These are phyloP conservation scores for Penicillium sp. DNA, from an alignment of 2,329 filamentous ascomycete species.

Conservation along the genomic window DNA sequence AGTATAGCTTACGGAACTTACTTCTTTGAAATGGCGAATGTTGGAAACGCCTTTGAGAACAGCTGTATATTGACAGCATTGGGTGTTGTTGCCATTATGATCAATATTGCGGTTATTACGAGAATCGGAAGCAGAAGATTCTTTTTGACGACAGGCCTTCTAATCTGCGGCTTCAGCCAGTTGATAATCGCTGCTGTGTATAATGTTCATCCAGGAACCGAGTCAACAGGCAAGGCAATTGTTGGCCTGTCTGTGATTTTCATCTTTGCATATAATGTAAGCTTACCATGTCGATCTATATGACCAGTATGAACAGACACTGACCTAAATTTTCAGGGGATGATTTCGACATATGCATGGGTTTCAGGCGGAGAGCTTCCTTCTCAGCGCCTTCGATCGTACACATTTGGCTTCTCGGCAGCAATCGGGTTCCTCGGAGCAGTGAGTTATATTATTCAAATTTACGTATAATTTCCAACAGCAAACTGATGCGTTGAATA, in stretches of 20 bases:
- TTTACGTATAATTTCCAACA: no score
- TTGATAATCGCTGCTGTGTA: slow-evolving; percentile 60
- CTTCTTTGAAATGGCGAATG: slow-evolving; percentile 64
- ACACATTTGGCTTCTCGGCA: slow-evolving; percentile 61
- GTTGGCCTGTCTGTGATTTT: slow-evolving; percentile 60
- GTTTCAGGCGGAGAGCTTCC: slow-evolving; percentile 61
- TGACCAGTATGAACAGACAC: background rate
- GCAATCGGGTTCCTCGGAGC: slow-evolving; percentile 60
- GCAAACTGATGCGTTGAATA: background rate
- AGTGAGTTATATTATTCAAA: slow-evolving; percentile 19
- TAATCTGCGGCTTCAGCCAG: slow-evolving; percentile 59
- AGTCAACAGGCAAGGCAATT: slow-evolving; percentile 43
- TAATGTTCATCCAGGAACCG: slow-evolving; percentile 44
- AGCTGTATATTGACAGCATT: slow-evolving; percentile 59
- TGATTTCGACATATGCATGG: slow-evolving; percentile 62
- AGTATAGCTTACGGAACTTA: slow-evolving; percentile 59
- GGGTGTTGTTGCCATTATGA: slow-evolving; percentile 59
- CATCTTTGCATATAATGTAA: slow-evolving; percentile 56
- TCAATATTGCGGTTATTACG: slow-evolving; percentile 59
- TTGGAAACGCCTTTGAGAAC: slow-evolving; percentile 61
- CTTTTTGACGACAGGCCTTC: slow-evolving; percentile 57
- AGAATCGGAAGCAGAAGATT: slow-evolving; percentile 58
- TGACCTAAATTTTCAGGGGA: slow-evolving; percentile 34
- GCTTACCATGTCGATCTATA: background rate
- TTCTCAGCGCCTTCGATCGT: slow-evolving; percentile 59